Percentiles rank a stretch among this genome's conserved stretches.
phyloP scores from a whole-genome alignment of 257 asterid species.

The Gentiana dahurica region DNA sequence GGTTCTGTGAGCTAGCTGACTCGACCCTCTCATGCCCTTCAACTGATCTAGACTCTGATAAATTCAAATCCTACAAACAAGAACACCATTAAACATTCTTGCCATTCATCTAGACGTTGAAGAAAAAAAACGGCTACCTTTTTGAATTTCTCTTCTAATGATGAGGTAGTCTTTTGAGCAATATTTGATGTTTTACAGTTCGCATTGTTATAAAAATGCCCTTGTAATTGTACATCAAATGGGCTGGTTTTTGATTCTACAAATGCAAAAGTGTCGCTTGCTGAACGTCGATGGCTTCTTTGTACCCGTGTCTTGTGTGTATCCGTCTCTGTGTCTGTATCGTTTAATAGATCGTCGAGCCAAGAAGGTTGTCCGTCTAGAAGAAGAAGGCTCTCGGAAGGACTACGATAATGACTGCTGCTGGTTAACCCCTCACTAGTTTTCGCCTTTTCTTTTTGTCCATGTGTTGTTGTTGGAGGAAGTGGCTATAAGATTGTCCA shows the following conservation, averaged over 20 bases:
- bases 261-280: slow-evolving; percentile 58
- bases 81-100: background rate
- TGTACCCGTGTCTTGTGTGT: background rate
- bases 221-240: slow-evolving; percentile 18
- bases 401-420: slow-evolving; percentile 38
- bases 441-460: slow-evolving; percentile 14
- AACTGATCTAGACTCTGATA: slow-evolving; percentile 13
- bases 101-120: background rate
- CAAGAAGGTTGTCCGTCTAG: slow-evolving; percentile 66
- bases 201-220: slow-evolving; percentile 10
- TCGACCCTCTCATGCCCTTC: slow-evolving; percentile 29
- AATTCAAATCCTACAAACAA: slow-evolving; percentile 26
- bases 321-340: slow-evolving; percentile 22
- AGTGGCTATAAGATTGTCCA: slow-evolving; percentile 9
- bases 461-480: slow-evolving; percentile 5
- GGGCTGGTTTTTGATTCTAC: slow-evolving; percentile 25
- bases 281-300: slow-evolving; percentile 53
- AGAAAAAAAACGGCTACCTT: slow-evolving; percentile 16
- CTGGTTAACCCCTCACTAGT: slow-evolving; percentile 8
- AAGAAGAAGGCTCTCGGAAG: slow-evolving; percentile 44
- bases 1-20: slow-evolving; percentile 18
- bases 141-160: slow-evolving; percentile 21
- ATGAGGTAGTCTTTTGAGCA: background rate
- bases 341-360: slow-evolving; percentile 76
- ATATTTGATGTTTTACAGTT: slow-evolving; percentile 12